Base-by-base conservation (phyloP, 2,329 filamentous ascomycete species). In the Whalleya microplaca region DNA sequence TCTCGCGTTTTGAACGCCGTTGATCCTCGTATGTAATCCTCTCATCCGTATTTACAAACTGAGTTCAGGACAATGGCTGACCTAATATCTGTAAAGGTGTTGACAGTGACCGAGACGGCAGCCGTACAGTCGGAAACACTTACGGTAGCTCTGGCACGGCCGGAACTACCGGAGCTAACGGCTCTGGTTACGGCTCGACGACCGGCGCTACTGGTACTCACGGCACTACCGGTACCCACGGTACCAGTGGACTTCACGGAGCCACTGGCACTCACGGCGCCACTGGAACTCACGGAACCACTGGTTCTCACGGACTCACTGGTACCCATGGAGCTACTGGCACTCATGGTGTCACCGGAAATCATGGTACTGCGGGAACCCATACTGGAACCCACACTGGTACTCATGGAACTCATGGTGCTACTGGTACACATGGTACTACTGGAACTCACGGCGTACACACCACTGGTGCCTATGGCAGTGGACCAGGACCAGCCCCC, bases 21-120 rank as follows among this genome's bases (percentile, higher is more conserved):
- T 6, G 82, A 84, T 63, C 81, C 81, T 20, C 73, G 80, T 45
- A 52, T 37, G 51, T 48, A 7, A 27, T 27, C 9, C 23, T 27
- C 23, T 27, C 23, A 27, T 9, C 23, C 9, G 9, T 27, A 27
- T 37, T 37, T 37, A 37, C 14, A 37, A 6, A 5, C 5, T 29
- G 27, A 12, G 27, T 6, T 29, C 5, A 29, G 27, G 27, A 19
- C n/a, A n/a, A n/a, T n/a, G n/a, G 23, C 45, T 53, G 27, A 53
- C 43, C 21, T 3, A 7, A 29, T n/a, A 18, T 37, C 16, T 21
- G 8, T 12, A 37, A 37, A 58, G 51, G 55, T 16, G 72, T 83
- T 44, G 80, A 84, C 66, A 80, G 76, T 42, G 79, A 84, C 64
- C 71, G 78, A 10, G 78, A 80, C 58, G 72, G 65, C 21, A 70